Base-by-base conservation (phyloP, 2,329 filamentous ascomycete species). In the Claviceps arundinis region DNA sequence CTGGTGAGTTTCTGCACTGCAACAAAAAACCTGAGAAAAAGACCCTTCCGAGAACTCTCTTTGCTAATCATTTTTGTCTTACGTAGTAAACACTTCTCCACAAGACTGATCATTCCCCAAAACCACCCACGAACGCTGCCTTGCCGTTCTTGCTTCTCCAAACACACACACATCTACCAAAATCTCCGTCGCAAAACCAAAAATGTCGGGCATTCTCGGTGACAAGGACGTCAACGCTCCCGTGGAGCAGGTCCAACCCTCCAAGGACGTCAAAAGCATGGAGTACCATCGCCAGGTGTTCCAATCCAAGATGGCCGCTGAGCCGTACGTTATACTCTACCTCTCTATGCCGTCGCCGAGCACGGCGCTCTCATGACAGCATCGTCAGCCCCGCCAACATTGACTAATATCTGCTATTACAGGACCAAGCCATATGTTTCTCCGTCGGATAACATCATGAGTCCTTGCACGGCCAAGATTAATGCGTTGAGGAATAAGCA, bases 381-480 rank as follows among this genome's bases (percentile, higher is more conserved):
- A 19, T 34, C 30, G 9, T 11, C 8, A 30, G 26, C 8, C 8
- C 26, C 8, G 26, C 8, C 26, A 9, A 30, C 26, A 4, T 34
- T 51, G 46, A 47, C 54, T 52, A 50, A 24, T 26, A 14, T 7
- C 6, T 7, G 47, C 6, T 16, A 19, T 19, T 19, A 19, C 50
- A 55, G 50, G 24, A 54, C 52, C 30, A 50, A 45, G 34, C 53
- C 56, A 58, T 91, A 90, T 70, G 74, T 90, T 65, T 90, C 85
- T 17, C 88, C 88, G 2, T 90, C 86, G n/a, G 88, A 94, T 68
- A 82, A 81, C 69, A 90, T 94, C 73, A 87, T 89, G 82, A 89
- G 85, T 61, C 88, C 88, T 38, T 89, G 87, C 68, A 86, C 84
- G 17, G 84, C 86, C 67, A 93, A 93, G 76, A 78, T 93, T 61